Conservation (phyloP, 2,329 filamentous ascomycete genomes). For the Alternaria incomplexa region DNA sequence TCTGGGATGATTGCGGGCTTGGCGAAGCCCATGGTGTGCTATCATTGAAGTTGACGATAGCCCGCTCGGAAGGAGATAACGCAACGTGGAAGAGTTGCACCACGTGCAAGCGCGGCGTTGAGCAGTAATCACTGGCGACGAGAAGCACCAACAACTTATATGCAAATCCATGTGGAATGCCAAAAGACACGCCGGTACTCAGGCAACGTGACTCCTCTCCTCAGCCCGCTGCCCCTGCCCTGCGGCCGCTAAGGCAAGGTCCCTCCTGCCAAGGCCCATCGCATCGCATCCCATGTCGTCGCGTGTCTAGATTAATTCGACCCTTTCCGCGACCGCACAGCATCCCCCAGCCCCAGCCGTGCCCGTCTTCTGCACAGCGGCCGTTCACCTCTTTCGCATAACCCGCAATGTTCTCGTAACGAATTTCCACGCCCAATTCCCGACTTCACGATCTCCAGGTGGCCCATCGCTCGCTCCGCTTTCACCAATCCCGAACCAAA, state of each 20-base stretch:
- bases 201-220: background rate
- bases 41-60: background rate
- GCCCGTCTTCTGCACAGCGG: background rate
- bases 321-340: constrained; percentile 16
- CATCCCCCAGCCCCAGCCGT: background rate
- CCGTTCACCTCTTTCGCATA: background rate
- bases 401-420: constrained; percentile 26
- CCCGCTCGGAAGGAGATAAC: background rate
- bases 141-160: background rate
- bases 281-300: constrained; percentile 19
- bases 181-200: background rate
- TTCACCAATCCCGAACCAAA: background rate
- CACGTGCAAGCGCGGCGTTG: constrained; percentile 1
- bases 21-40: background rate
- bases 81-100: constrained; percentile 6
- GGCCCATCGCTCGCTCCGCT: constrained; percentile 30
- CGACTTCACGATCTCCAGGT: constrained; percentile 4
- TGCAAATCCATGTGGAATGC: background rate
- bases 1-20: background rate
- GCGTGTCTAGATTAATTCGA: constrained; percentile 18
- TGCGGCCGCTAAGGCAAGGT: constrained; percentile 21
- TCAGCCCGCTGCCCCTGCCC: background rate
- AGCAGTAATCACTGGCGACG: background rate
- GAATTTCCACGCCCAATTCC: background rate
- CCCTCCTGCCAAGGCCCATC: constrained; percentile 20